Base-by-base conservation (phyloP, 169 alveolate genomes). In the Plasmodium blacklocki region DNA sequence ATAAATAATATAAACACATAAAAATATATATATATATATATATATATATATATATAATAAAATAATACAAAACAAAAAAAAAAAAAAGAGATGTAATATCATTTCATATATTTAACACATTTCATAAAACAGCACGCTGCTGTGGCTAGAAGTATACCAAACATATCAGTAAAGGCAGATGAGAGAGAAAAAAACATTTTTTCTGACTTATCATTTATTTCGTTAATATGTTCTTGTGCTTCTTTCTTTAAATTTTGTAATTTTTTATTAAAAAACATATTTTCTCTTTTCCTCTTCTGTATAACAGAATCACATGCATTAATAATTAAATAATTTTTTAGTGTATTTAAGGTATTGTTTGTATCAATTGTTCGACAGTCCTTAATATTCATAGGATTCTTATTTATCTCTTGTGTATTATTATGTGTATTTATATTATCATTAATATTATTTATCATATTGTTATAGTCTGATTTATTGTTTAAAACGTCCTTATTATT, bases 161-260 rank as follows among this genome's bases (percentile, higher is more conserved):
- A 80, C 56, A 68, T 58, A 72, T 80, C 90, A 2, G 90, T 80
- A 80, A 80, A 80, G 7, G 90, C 54, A 68, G 90, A 80, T 68
- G 90, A 68, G n/a, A 80, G 58, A 39, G 85, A 66, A 80, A 80
- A 80, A 80, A 80, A 80, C 70, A 68, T 67, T 80, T 80, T 80
- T 23, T 80, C 50, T 21, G 85, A 80, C 18, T 68, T 80, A 29
- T 80, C 45, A 68, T 43, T 80, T 67, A 67, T 80, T 80, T 80
- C 90, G 29, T 80, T 56, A 26, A 80, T 49, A 68, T 68, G 56
- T 58, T 29, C 59, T 56, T 68, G 18, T 29, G 90, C 62, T 80
- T 80, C 83, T 67, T 80, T 80, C 70, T 80, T 80, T 39, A 80
- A 52, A 52, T 80, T 80, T 49, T 67, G 72, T 19, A 80, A n/a